Base-by-base conservation (phyloP, 805 yeast genomes). In the Pichia phayaonensis region DNA sequence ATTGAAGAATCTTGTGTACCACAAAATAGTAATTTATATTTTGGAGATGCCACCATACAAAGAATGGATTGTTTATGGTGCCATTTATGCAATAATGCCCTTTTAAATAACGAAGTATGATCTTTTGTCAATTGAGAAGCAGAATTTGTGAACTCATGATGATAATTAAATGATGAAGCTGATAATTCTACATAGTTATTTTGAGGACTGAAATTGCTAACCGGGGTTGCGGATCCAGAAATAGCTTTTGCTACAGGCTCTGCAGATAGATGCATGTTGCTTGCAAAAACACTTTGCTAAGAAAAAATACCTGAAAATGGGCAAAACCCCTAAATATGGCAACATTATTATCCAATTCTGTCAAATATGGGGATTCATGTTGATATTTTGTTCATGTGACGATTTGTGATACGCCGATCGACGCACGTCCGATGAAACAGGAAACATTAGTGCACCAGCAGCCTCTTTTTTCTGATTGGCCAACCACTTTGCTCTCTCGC, bases 1-100 rank as follows among this genome's bases (percentile, higher is more conserved):
- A 92, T 84, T 56, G 78, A 79, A 12, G 94, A 86, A 59, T 86
- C 87, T 56, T 90, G 96, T 1, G 97, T 89, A 11, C 99, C 99
- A 49, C 96, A 94, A 62, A 87, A 86, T 5, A 92, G 56, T 8
- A 84, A 65, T 34, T 75, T 74, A 51, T 74, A 71, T 26, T 66
- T 64, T 0, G 87, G 85, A 22, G 85, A 81, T 10, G 85, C 75
- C 8, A 79, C 76, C 4, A 81, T 78, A 45, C 95, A 84, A 8
- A 94, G 74, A 18, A 90, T 83, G 1, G 95, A 83, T 57, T 79
- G 81, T 2, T 75, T 68, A 54, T 81, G 82, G 26, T 78, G 75
- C 98, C 98, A 92, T 59, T 77, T 73, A 64, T 92, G 97, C 2
- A 83, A 40, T 16, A 54, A 31, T 2, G 55, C 51, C 20, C 44